Percentiles rank a stretch among this genome's conserved stretches.
These are phyloP conservation scores for Vaucheria bursata DNA, from an alignment of 352 stramenopile species.

Conservation along the genomic window DNA sequence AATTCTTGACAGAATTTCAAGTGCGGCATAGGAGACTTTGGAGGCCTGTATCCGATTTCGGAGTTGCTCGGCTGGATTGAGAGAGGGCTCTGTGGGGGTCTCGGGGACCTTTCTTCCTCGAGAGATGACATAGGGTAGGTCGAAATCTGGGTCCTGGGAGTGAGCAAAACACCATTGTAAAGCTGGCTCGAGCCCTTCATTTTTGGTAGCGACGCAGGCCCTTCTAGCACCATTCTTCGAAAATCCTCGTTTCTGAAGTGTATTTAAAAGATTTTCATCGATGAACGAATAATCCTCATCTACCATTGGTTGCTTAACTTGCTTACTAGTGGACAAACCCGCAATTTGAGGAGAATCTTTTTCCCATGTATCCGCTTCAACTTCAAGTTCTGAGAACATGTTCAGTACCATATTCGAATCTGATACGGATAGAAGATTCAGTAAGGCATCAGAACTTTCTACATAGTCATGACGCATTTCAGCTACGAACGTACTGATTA, in stretches of 20 bases:
- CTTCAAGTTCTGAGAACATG: too few relatives aligned
- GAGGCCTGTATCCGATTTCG: not conserved
- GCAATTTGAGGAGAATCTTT: too few relatives aligned
- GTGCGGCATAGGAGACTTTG: not conserved
- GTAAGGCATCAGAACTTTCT: too few relatives aligned
- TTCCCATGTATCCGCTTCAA: too few relatives aligned
- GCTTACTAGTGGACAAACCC: too few relatives aligned
- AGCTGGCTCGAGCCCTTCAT: slow-evolving; percentile 19
- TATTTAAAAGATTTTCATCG: slow-evolving; percentile 25
- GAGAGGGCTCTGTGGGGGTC: not conserved
- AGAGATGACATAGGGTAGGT: not conserved
- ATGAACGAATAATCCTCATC: too few relatives aligned
- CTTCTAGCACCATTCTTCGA: slow-evolving; percentile 21
- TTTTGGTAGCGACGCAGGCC: slow-evolving; percentile 31
- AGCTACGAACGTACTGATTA: too few relatives aligned
- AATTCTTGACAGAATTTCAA: not conserved
- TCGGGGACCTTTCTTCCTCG: not conserved
- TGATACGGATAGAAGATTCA: too few relatives aligned
- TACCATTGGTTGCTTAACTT: too few relatives aligned
- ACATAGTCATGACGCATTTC: too few relatives aligned
- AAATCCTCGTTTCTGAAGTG: slow-evolving; percentile 18
- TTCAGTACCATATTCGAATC: too few relatives aligned
- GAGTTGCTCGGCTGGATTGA: not conserved
- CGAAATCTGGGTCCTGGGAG: slow-evolving; percentile 14
- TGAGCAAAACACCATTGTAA: slow-evolving; percentile 28